These are phyloP conservation scores for Colletotrichum gloeosporioides DNA, from an alignment of 2,329 filamentous ascomycete genomes.

Conservation along the genomic window DNA sequence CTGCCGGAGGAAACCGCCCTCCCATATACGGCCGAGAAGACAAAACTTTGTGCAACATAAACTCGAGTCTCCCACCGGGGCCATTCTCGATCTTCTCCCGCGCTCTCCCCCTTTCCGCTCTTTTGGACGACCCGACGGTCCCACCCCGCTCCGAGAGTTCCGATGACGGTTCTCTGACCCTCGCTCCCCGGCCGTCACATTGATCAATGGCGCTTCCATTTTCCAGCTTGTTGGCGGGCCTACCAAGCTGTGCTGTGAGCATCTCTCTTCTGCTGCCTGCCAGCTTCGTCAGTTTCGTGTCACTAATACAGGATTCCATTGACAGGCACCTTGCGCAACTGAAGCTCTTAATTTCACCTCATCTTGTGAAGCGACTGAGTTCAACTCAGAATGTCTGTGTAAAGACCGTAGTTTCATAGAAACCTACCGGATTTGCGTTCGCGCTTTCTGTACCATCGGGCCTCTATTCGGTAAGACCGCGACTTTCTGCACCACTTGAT, in stretches of 20 bases:
- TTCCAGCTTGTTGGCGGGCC: neutral
- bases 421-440: neutral
- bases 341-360: neutral
- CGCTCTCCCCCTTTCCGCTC: neutral
- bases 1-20: neutral
- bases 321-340: neutral
- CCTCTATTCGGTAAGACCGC: neutral
- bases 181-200: neutral
- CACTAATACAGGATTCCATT: neutral
- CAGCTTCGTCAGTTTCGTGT: too few species aligned
- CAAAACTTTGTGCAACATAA: neutral
- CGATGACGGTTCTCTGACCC: neutral
- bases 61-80: neutral
- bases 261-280: neutral
- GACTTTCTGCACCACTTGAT: neutral
- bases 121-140: neutral
- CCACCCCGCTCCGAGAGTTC: neutral
- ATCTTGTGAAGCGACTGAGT: neutral
- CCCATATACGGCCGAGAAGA: neutral
- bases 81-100: neutral
- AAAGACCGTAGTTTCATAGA: neutral
- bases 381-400: constrained; percentile 1
- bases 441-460: neutral
- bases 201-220: neutral
- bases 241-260: constrained; percentile 16